Conservation (phyloP, 1,284 basidiomycete species). For the Vanrija sp. region DNA sequence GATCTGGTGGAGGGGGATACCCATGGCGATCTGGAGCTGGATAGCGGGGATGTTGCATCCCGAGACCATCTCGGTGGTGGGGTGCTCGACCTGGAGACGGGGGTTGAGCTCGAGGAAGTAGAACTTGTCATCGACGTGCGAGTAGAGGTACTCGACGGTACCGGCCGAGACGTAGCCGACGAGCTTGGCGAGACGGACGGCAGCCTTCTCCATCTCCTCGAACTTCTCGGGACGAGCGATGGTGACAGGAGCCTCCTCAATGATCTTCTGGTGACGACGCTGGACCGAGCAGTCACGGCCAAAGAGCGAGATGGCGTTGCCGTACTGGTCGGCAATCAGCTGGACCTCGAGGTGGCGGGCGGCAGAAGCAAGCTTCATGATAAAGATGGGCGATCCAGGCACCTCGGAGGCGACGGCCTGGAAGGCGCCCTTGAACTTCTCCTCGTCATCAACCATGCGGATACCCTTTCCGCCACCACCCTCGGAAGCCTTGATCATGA, state of each 20-base stretch:
- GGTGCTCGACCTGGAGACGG: conserved; percentile 98
- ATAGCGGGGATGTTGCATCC: conserved; percentile 98
- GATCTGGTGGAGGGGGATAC: conserved; percentile 92
- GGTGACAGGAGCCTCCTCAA: conserved; percentile 98
- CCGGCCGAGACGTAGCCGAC: conserved; percentile 99
- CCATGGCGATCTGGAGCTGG: conserved; percentile 98
- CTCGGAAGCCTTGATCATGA: conserved; percentile 99
- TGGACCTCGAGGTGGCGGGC: conserved; percentile 98
- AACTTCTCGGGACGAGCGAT: conserved; percentile 88
- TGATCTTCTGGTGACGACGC: conserved; percentile 99
- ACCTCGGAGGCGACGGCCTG: conserved; percentile 94
- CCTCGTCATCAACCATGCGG: conserved; percentile 77
- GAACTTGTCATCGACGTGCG: conserved; percentile 86
- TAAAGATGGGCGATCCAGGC: conserved; percentile 97
- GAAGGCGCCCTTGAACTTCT: conserved; percentile 89
- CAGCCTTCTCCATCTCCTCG: conserved; percentile 96
- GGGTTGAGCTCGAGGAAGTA: conserved; percentile 99
- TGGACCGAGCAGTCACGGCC: conserved; percentile 99
- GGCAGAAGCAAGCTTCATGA: conserved; percentile 98
- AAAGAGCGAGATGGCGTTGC: conserved; percentile 97
- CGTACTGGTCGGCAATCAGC: conserved; percentile 97
- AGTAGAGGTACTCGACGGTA: conserved; percentile 98
- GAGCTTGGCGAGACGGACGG: conserved; percentile 93
- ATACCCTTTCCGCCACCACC: conserved; percentile 99
- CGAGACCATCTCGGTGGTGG: conserved; percentile 98